Conservation (phyloP, 495 filamentous ascomycete genomes). For the Talaromyces nanjingensis region DNA sequence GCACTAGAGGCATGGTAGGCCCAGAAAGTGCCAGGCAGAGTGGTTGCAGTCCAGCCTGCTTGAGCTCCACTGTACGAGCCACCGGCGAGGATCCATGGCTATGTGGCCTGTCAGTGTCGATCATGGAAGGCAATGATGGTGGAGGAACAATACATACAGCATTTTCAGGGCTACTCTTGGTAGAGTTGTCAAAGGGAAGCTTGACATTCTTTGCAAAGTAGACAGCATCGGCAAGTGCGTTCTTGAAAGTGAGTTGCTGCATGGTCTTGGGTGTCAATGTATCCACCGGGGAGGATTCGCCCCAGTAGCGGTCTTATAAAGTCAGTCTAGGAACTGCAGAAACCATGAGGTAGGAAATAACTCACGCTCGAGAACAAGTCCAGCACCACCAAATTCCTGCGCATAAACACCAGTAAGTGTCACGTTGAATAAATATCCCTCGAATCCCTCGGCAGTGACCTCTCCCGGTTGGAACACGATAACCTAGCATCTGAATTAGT, state of each 20-base stretch:
- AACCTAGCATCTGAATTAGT: conserved; percentile 23
- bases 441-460: conserved; percentile 40
- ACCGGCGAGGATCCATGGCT: conserved; percentile 56
- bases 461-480: conserved; percentile 57
- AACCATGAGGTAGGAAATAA: conserved; percentile 4
- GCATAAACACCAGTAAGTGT: conserved; percentile 46
- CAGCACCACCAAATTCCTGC: conserved; percentile 48
- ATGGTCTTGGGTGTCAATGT: conserved; percentile 49
- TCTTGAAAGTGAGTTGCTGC: conserved; percentile 54
- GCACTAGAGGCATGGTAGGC: conserved; percentile 59
- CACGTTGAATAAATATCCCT: conserved; percentile 41
- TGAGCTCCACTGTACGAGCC: conserved; percentile 62
- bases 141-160: conserved; percentile 26
- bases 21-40: conserved; percentile 59
- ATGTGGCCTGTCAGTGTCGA: background rate
- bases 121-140: background rate
- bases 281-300: conserved; percentile 52
- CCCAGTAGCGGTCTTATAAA: conserved; percentile 52
- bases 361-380: conserved; percentile 51
- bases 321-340: background rate
- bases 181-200: conserved; percentile 49
- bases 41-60: conserved; percentile 53
- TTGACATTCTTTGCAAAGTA: conserved; percentile 55
- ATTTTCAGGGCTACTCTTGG: conserved; percentile 44
- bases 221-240: conserved; percentile 54